A percentile compares a stretch with the other conserved stretches of the same genome.
phyloP scores from a whole-genome alignment of 2,329 filamentous ascomycete species.

The Trichoderma semiorbis region DNA sequence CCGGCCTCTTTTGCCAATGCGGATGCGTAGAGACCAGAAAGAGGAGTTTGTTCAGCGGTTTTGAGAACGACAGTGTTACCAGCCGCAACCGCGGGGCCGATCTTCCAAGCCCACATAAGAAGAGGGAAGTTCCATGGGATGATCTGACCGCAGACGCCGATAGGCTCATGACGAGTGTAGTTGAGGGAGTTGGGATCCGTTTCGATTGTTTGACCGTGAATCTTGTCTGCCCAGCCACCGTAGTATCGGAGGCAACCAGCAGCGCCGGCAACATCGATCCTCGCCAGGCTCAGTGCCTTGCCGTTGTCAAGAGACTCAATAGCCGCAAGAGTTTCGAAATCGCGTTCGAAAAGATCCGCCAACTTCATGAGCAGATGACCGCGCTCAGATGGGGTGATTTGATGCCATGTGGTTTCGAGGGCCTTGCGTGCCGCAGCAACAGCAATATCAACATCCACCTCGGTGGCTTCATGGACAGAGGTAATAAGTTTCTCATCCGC shows the following conservation, averaged over 20 bases:
- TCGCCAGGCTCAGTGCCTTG: slow-evolving; percentile 67
- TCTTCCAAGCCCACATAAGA: slow-evolving; percentile 71
- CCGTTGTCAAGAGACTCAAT: slow-evolving; percentile 81
- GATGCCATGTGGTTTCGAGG: too few relatives aligned
- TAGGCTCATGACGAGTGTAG: slow-evolving; percentile 71
- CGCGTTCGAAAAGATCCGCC: slow-evolving; percentile 70
- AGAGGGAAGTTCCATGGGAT: slow-evolving; percentile 81
- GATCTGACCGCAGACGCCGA: slow-evolving; percentile 65
- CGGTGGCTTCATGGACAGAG: too few relatives aligned
- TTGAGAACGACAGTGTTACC: slow-evolving; percentile 68
- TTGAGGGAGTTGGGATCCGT: slow-evolving; percentile 68
- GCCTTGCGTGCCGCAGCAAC: too few relatives aligned
- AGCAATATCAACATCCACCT: too few relatives aligned
- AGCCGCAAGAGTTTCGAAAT: slow-evolving; percentile 65
- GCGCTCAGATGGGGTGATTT: too few relatives aligned
- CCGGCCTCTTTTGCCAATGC: background rate
- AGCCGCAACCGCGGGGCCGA: slow-evolving; percentile 62
- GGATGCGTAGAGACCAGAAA: background rate
- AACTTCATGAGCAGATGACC: slow-evolving; percentile 59
- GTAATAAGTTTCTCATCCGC: too few relatives aligned
- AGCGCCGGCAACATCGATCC: slow-evolving; percentile 63
- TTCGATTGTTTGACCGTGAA: slow-evolving; percentile 74
- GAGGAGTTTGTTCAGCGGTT: slow-evolving; percentile 63
- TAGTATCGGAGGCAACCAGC: slow-evolving; percentile 63
- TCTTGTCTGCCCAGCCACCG: slow-evolving; percentile 81